Evolutionary conservation across 1,284 basidiomycete genomes (phyloP), one percentile per base, ranked within the genome.

Genomic region (Ceratobasidium sp.): DNA sequence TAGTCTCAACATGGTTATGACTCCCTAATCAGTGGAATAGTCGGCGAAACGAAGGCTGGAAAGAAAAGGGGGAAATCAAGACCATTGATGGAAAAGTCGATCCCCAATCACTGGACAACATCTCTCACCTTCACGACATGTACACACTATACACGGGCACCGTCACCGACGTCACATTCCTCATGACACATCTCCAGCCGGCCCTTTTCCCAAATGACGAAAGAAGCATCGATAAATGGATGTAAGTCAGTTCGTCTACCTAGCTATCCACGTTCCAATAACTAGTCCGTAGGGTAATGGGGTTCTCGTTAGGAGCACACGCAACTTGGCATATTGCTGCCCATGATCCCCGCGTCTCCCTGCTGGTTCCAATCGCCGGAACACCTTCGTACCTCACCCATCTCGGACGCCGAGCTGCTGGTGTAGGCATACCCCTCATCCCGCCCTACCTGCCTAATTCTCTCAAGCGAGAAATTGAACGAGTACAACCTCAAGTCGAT

Each of bases 301-400:
- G 51, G 14, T 57, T 45, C 24, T 27, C 75, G 77, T 24, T 75
- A 73, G 27, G 71, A 79, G 60, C 45, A 9, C 80, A 84, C 31
- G 67, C 56, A 24, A 27, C 67, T 7, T 71, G 67, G 67, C 67
- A 71, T 27, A 71, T 71, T 27, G 67, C 54, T 11, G 44, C 67
- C 11, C 67, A 71, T 22, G 87, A 88, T 54, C 84, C 85, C 1
- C 82, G 86, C 2, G 81, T 88, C 72, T 81, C 79, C 14, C 82
- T 87, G 72, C 85, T 84, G 1, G 84, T 87, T 15, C 85, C 87
- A 4, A 85, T 88, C 78, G 86, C 88, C 76, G 87, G 86, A 14
- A 85, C 85, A 29, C 87, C 87, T 0, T 85, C 85, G 74, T 85
- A 83, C 59, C 73, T 80, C 8, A 81, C 83, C 22, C 81, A 81